Evolutionary conservation across 1,139 yeast species (phyloP).

Genomic region (Diutina siamensis): DNA sequence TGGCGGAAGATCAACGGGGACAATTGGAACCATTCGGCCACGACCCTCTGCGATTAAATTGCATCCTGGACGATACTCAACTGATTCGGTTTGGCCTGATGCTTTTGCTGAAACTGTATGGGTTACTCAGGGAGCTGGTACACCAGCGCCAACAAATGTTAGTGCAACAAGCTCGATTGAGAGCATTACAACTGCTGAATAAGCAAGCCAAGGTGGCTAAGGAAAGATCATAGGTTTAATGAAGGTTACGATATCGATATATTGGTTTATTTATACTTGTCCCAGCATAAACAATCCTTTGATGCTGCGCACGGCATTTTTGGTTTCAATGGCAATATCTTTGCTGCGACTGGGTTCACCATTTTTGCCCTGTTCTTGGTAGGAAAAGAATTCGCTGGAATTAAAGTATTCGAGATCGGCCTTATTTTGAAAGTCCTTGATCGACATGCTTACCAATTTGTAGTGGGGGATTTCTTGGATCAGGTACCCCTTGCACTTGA

Average conservation of each 20-base stretch:
- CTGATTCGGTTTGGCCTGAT: conserved; percentile 84
- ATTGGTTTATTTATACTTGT: too few relatives aligned
- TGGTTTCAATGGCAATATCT: conserved; percentile 25
- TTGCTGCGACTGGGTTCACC: conserved; percentile 11
- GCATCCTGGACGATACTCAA: conserved; percentile 79
- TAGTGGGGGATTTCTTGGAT: conserved; percentile 26
- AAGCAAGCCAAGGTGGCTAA: conserved; percentile 7
- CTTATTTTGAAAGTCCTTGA: conserved; percentile 28
- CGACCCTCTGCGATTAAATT: conserved; percentile 59
- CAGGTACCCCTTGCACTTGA: conserved; percentile 20
- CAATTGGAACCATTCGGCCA: conserved; percentile 46
- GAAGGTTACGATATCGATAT: not conserved
- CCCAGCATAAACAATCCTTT: conserved; percentile 38
- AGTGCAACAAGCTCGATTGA: conserved; percentile 27
- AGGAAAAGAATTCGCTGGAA: conserved; percentile 18
- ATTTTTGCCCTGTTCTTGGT: conserved; percentile 5
- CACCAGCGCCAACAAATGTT: conserved; percentile 29
- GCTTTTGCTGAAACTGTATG: conserved; percentile 81
- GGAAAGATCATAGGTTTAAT: not conserved
- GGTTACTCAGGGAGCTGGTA: conserved; percentile 42
- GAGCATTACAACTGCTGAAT: conserved; percentile 9
- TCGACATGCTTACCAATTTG: conserved; percentile 17
- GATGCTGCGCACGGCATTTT: conserved; percentile 30
- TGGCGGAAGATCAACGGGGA: conserved; percentile 36
- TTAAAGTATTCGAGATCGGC: conserved; percentile 27